phyloP scores from a whole-genome alignment of 169 alveolate genomes.

The Plasmodium blacklocki region DNA sequence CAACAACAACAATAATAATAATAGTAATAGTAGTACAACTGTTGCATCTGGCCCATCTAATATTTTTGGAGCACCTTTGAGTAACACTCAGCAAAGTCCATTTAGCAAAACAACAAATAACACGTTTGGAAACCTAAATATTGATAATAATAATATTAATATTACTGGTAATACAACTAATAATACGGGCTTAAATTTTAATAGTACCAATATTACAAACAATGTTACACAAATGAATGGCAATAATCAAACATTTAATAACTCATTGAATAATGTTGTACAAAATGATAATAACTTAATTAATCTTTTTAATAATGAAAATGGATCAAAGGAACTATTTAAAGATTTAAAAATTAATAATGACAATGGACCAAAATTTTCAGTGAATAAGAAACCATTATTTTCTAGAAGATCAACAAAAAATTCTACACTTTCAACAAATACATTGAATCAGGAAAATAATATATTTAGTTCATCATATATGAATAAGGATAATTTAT shows the following conservation, averaged over 20 bases:
- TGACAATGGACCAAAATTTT: constrained; percentile 45
- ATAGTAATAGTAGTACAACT: neutral
- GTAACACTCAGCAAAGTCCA: constrained; percentile 8
- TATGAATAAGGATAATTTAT: constrained; percentile 47
- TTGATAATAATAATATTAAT: neutral
- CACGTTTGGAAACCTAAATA: neutral
- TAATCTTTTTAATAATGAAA: constrained; percentile 30
- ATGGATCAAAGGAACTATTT: constrained; percentile 73
- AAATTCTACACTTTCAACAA: constrained; percentile 15
- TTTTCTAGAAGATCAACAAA: constrained; percentile 41
- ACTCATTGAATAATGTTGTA: neutral
- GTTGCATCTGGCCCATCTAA: neutral
- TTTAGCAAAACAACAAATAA: constrained; percentile 14
- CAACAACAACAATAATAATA: neutral
- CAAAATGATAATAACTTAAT: constrained; percentile 10
- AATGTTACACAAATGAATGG: constrained; percentile 4
- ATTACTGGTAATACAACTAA: neutral
- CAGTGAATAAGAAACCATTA: constrained; percentile 65
- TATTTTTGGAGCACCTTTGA: constrained; percentile 33
- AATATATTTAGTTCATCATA: constrained; percentile 66
- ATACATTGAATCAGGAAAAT: constrained; percentile 12
- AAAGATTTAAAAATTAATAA: constrained; percentile 47
- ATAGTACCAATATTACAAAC: neutral
- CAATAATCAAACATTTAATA: neutral
- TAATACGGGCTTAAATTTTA: neutral